Base-by-base conservation (phyloP, 148 eudicot species). In the Gaultheria prostrata region DNA sequence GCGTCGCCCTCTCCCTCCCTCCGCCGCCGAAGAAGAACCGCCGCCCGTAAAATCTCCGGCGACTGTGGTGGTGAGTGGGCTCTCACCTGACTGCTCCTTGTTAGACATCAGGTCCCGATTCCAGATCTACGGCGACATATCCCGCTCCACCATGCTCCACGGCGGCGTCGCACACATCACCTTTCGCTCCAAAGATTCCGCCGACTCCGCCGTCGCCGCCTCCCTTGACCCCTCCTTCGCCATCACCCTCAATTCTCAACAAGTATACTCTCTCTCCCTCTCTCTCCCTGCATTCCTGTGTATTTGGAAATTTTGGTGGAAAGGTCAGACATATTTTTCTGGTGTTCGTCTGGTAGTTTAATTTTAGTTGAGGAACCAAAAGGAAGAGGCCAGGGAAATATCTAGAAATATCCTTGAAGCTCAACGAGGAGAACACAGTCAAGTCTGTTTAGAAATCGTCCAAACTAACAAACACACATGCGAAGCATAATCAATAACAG, bases 61-160 rank as follows among this genome's bases (percentile, higher is more conserved):
- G 0, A 84, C 94, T 1, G 89, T 95, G 14, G 87, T 93, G 5
- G 90, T 95, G 12, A 85, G 87, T 69, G 98, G 98, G 39, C 86
- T 95, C 20, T 91, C 98, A 9, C 12, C 85, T 2, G 92, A 83
- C 46, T 91, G 93, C 90, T 95, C 97, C 1, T 89, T 93, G 21
- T 79, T 94, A 43, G 98, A 95, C 86, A 88, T 95, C 63, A 95
- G 92, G 81, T 88, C 98, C 54, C 89, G 97, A 17, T 94, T 95
- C 87, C 94, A 95, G 89, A 89, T 95, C 88, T 95, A 94, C 85
- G 97, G 97, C 18, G 80, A 89, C 43, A 84, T 90, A 12, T 90
- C 92, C 2, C 87, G 92, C 30, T 89, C 92, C 50, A 85, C 91
- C 28, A 85, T 90, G 85, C 89, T 78, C 61, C 84, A 85, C 8